Percentiles rank a stretch among this genome's conserved stretches.
phyloP scores from a whole-genome alignment of 2,329 filamentous ascomycete genomes.

The Microthyrium microscopicum region DNA sequence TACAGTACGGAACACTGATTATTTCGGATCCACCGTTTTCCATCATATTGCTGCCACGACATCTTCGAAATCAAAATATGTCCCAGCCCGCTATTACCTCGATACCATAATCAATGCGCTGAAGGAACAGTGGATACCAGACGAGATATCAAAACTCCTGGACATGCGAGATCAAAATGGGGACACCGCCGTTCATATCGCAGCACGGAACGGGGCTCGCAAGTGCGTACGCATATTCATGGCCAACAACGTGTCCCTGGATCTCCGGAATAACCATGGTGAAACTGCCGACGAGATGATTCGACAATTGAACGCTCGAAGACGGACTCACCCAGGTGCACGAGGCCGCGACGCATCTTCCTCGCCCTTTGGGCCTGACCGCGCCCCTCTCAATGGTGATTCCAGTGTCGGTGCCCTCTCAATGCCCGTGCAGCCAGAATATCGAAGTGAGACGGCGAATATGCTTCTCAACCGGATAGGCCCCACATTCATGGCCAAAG shows the following conservation, averaged over 20 bases:
- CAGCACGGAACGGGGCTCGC: constrained; percentile 73
- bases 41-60: constrained; percentile 89
- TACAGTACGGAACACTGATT: constrained; percentile 66
- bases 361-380: constrained; percentile 33
- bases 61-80: constrained; percentile 68
- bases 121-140: constrained; percentile 57
- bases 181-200: constrained; percentile 79
- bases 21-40: constrained; percentile 72
- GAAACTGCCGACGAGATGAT: constrained; percentile 76
- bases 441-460: constrained; percentile 31
- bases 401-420: constrained; percentile 3
- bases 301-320: constrained; percentile 49
- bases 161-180: constrained; percentile 73
- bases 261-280: constrained; percentile 67
- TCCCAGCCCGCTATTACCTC: constrained; percentile 82
- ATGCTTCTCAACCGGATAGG: constrained; percentile 47
- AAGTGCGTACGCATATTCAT: constrained; percentile 51
- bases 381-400: constrained; percentile 13
- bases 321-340: constrained; percentile 35
- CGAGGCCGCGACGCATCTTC: constrained; percentile 53
- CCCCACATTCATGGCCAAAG: constrained; percentile 34
- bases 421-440: constrained; percentile 13
- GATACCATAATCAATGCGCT: constrained; percentile 82
- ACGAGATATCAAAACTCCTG: constrained; percentile 61
- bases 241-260: constrained; percentile 63